Percentiles rank a stretch among this genome's conserved stretches.
Evolutionary conservation across 495 filamentous ascomycete species (phyloP).

Genomic region (Neurospora africana): DNA sequence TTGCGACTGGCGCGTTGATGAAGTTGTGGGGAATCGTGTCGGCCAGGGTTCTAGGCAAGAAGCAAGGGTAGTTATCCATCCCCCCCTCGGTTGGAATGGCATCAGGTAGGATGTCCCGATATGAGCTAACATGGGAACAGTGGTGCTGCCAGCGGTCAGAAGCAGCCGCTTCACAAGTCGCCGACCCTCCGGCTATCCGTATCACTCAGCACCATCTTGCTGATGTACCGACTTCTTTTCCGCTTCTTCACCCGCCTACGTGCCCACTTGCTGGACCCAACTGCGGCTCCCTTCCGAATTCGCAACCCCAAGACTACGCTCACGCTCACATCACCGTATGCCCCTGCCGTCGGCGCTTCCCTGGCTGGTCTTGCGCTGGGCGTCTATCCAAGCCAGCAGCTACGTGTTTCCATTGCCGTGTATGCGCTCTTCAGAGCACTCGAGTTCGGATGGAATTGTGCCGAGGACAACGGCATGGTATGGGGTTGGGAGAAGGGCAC

Average conservation of each 20-base stretch:
- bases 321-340: conserved; percentile 67
- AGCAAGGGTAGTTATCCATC: conserved; percentile 31
- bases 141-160: conserved; percentile 8
- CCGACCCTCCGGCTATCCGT: conserved; percentile 67
- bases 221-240: conserved; percentile 80
- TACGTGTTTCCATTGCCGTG: conserved; percentile 69
- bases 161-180: conserved; percentile 52
- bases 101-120: background rate
- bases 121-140: background rate
- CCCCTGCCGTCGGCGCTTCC: conserved; percentile 80
- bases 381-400: conserved; percentile 64
- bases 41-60: conserved; percentile 30
- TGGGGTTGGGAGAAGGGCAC: conserved; percentile 40
- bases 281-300: conserved; percentile 63
- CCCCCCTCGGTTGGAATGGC: background rate
- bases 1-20: conserved; percentile 56
- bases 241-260: conserved; percentile 81
- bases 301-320: conserved; percentile 68
- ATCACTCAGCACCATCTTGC: conserved; percentile 70
- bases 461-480: conserved; percentile 72
- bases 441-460: conserved; percentile 77
- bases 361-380: conserved; percentile 73
- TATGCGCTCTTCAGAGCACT: conserved; percentile 67
- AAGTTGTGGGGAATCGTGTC: conserved; percentile 57
- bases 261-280: conserved; percentile 60